Percentiles rank a stretch among this genome's conserved stretches.
phyloP scores from a whole-genome alignment of 345 rosid genomes.

The Moricandia arvensis region DNA sequence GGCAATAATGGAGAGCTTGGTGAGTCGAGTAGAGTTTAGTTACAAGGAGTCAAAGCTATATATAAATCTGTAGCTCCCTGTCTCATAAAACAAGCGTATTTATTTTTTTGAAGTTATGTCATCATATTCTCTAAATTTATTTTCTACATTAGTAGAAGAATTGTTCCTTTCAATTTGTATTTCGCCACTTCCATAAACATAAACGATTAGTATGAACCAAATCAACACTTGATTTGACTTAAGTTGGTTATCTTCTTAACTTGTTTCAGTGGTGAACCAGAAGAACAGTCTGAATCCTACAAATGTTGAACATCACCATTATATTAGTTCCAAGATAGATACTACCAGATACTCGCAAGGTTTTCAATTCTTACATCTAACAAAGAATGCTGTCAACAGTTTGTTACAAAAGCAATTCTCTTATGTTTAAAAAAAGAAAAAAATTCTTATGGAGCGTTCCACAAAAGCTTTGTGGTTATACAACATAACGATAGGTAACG shows the following conservation, averaged over 20 bases:
- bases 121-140: slow-evolving; percentile 7
- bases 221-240: background rate
- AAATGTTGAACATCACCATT: too few species aligned
- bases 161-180: background rate
- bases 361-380: background rate
- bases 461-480: slow-evolving; percentile 33
- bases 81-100: slow-evolving; percentile 12
- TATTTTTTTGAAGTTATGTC: background rate
- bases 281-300: background rate
- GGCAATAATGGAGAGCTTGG: slow-evolving; percentile 18
- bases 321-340: too few species aligned
- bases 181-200: background rate
- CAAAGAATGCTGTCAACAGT: background rate
- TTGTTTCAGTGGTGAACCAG: background rate
- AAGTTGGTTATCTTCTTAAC: background rate
- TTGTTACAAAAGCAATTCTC: background rate
- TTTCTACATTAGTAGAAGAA: slow-evolving; percentile 12
- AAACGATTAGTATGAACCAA: background rate
- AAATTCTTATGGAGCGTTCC: background rate
- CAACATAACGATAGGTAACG: slow-evolving; percentile 63
- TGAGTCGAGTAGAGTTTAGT: slow-evolving; percentile 21
- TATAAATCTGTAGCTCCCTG: slow-evolving; percentile 29
- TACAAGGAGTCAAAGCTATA: slow-evolving; percentile 24
- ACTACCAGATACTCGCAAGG: background rate
- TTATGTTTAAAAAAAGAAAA: slow-evolving; percentile 1